Evolutionary conservation across 108 stramenopile species (phyloP), one percentile per base, ranked within the genome.

Genomic region (Cyclostephanos tholiformis): DNA sequence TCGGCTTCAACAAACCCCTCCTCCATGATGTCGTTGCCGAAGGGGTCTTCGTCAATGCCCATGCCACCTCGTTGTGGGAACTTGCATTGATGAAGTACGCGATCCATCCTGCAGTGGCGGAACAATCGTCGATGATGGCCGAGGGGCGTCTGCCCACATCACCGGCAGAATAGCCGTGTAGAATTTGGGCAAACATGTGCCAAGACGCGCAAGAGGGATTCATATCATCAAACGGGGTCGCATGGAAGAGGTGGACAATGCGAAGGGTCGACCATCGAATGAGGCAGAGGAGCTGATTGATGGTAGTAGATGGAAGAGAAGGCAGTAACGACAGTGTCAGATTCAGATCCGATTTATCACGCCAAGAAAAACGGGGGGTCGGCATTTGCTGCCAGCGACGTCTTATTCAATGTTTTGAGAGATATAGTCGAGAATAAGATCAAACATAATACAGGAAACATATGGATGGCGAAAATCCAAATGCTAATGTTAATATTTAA

Each of bases 31-130:
- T 91, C 12, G 85, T 92, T 23, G 89, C 92, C 35, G 83, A 88
- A 29, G 91, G 92, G 46, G 68, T 84, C 35, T 90, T 87, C 68
- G 67, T 77, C 26, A 93, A 93, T 63, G 87, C 90, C n/a, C 89
- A 89, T 59, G 77, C 91, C 29, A 90, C 95, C 13, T 88, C 91
- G 6, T 82, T 86, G 16, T 96, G 95, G 95, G 92, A 92, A 57
- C 55, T 96, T 25, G 77, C 90, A 6, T 68, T 77, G 38, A 57
- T 92, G 38, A 77, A 77, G 65, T 96, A 92, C 63, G 88, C 91
- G 69, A 38, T 84, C 48, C 76, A 94, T 53, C 90, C 88, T 11
- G 51, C 26, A 27, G 79, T 92, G 22, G 73, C 71, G 14, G 46
- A 73, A n/a, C 93, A 95, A 26, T 84, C 87, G 14, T 29, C 66